Conservation (phyloP, 768 basidiomycete species). For the Mycena albidolilacea region DNA sequence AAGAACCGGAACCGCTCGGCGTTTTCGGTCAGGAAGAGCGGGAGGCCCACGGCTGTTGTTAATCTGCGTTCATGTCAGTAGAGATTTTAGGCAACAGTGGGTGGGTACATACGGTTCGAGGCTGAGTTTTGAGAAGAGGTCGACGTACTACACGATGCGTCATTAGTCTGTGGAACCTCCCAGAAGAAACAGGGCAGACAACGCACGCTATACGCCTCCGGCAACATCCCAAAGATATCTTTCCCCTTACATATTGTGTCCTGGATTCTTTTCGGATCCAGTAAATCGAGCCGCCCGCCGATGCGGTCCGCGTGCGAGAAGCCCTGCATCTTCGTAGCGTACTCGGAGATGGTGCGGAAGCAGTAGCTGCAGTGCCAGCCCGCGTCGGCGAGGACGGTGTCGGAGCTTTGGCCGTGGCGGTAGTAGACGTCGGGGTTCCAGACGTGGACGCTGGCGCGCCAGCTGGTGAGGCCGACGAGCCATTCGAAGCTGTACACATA, state of each 20-base stretch:
- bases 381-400: slow-evolving; percentile 69
- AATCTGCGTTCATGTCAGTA: slow-evolving; percentile 43
- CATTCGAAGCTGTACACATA: slow-evolving; percentile 77
- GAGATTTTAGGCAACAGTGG: neutral
- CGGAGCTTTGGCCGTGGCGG: slow-evolving; percentile 63
- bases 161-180: neutral
- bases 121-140: slow-evolving; percentile 67
- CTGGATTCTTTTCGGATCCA: slow-evolving; percentile 69
- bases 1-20: slow-evolving; percentile 66
- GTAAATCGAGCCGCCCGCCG: slow-evolving; percentile 60
- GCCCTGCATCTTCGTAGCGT: slow-evolving; percentile 70
- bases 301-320: slow-evolving; percentile 77
- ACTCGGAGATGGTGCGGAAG: slow-evolving; percentile 72
- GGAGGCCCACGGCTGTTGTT: slow-evolving; percentile 66
- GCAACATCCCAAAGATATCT: slow-evolving; percentile 77
- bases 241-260: slow-evolving; percentile 70
- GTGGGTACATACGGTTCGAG: slow-evolving; percentile 61
- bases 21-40: slow-evolving; percentile 66
- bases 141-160: slow-evolving; percentile 57
- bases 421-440: slow-evolving; percentile 63
- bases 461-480: slow-evolving; percentile 67
- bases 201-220: slow-evolving; percentile 71
- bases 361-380: slow-evolving; percentile 82
- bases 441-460: slow-evolving; percentile 68
- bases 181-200: neutral